Percentiles rank a stretch among this genome's conserved stretches.
These are phyloP conservation scores for Hypoxylon sp. DNA, from an alignment of 2,329 filamentous ascomycete species.

Conservation along the genomic window DNA sequence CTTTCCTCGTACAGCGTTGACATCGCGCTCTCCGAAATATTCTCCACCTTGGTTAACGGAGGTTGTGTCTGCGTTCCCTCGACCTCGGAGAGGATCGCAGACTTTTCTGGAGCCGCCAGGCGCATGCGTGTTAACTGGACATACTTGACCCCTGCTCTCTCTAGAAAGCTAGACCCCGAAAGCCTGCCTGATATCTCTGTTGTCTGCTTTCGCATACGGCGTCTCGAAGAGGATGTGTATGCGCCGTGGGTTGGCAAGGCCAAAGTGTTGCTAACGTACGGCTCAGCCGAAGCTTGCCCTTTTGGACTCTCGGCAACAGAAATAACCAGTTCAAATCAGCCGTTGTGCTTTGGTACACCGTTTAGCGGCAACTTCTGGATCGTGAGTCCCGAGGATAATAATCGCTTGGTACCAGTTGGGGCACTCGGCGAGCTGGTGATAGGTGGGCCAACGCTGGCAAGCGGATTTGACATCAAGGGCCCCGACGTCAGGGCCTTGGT, in stretches of 20 bases:
- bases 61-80: conserved; percentile 61
- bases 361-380: conserved; percentile 61
- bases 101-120: conserved; percentile 53
- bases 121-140: conserved; percentile 55
- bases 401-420: conserved; percentile 61
- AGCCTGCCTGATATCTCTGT: conserved; percentile 42
- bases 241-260: conserved; percentile 56
- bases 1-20: conserved; percentile 66
- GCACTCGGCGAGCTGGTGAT: conserved; percentile 67
- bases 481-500: conserved; percentile 42
- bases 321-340: conserved; percentile 49
- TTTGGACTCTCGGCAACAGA: conserved; percentile 60
- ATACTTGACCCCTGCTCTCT: conserved; percentile 61
- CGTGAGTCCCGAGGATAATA: conserved; percentile 60
- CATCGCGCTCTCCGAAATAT: conserved; percentile 61
- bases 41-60: conserved; percentile 60
- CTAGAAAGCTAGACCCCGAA: conserved; percentile 46
- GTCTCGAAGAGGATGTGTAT: conserved; percentile 60
- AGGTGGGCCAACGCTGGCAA: conserved; percentile 61
- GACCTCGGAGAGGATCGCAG: conserved; percentile 52
- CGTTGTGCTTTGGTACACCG: conserved; percentile 57
- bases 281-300: conserved; percentile 60
- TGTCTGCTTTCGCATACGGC: conserved; percentile 54
- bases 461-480: conserved; percentile 49
- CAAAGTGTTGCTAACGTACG: conserved; percentile 60